Base-by-base conservation (phyloP, 163 green algal species). In the Smithsoniella earleae region DNA sequence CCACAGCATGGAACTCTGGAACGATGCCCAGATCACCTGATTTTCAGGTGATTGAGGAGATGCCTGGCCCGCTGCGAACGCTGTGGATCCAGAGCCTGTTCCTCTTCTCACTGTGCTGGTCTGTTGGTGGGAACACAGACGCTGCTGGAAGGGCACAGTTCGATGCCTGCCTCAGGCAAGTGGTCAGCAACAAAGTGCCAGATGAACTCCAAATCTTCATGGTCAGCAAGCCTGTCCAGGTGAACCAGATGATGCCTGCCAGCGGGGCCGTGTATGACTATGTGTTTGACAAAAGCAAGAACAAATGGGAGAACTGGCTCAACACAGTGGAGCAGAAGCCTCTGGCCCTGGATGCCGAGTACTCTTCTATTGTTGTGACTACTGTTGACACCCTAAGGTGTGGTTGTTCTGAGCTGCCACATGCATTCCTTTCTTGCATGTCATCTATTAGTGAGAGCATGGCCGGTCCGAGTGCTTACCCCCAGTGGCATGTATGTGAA, bases 381-480 rank as follows among this genome's bases (percentile, higher is more conserved):
- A 92, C 87, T 27, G 78, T 91, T 3, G 87, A 93, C 81, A 93
- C 87, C 1, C 78, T 91, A 52, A 82, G 87, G 30, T 90, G 89
- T 79, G 20, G 5, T n/a, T n/a, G n/a, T n/a, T n/a, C n/a, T n/a
- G n/a, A 79, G 58, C 10, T 82, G 79, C 73, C 66, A 91, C 20
- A 63, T 91, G 6, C 58, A 84, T n/a, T n/a, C n/a, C n/a, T n/a
- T n/a, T n/a, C n/a, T n/a, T n/a, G n/a, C n/a, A n/a, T n/a, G n/a
- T n/a, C n/a, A n/a, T n/a, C n/a, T n/a, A n/a, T n/a, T n/a, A n/a
- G n/a, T n/a, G n/a, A n/a, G n/a, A n/a, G n/a, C n/a, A n/a, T n/a
- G n/a, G n/a, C n/a, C n/a, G n/a, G n/a, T n/a, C n/a, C n/a, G n/a
- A n/a, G n/a, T n/a, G n/a, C n/a, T n/a, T n/a, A n/a, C n/a, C n/a